Base-by-base conservation (phyloP, 306 rosid species). In the Begonia peltatifolia region DNA sequence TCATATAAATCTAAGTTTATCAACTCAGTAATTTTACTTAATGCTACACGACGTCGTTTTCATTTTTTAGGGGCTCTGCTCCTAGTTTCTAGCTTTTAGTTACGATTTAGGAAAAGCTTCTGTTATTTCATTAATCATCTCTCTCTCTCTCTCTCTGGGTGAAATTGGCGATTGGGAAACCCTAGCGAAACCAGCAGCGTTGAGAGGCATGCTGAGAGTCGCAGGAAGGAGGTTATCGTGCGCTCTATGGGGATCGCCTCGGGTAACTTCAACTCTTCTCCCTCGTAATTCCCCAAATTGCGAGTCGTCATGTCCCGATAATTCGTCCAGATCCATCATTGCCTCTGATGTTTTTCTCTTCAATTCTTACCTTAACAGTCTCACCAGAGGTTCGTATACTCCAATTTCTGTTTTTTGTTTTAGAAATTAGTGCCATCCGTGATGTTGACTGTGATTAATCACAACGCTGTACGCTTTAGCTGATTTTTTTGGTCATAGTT, bases 161-260 rank as follows among this genome's bases (percentile, higher is more conserved):
- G 5, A 20, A 7, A 3, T 0, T 11, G 25, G 13, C n/a, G n/a
- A 10, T 10, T 6, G 48, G 12, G 48, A 44, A 44, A n/a, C 48
- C 48, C 48, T 44, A 44, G 14, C 48, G 48, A 44, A 9, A 30
- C 38, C 38, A 30, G 38, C 38, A 30, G 8, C 12, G 10, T 44
- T 11, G 12, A 14, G 9, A 35, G 11, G 53, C 15, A 81, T 81
- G 84, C 55, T 81, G 66, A 71, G 79, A 72, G 72, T 67, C 59
- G 81, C 71, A 53, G 66, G 75, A 14, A 66, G 61, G 73, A 77
- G 74, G 64, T 59, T 81, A 17, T 71, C 81, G 9, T 61, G 73
- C 53, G 52, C 62, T 12, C 43, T 72, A 36, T 56, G 71, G 63
- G 56, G 62, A 54, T 20, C 71, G 20, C 56, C 63, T 46, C 66